These are phyloP conservation scores for Amphichorda felina DNA, from an alignment of 2,329 filamentous ascomycete genomes.

Conservation along the genomic window DNA sequence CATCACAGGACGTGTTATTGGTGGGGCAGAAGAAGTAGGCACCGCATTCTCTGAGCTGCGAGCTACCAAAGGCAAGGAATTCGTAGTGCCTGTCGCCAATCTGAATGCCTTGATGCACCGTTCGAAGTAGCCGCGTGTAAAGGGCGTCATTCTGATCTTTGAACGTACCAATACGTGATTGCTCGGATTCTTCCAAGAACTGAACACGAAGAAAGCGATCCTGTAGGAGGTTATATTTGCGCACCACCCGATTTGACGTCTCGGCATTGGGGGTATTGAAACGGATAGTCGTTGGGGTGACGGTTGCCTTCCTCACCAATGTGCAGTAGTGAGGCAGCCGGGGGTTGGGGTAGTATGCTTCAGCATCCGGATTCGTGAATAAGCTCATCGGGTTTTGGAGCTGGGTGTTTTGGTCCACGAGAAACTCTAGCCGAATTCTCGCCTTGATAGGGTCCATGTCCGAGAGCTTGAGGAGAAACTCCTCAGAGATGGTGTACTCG, in stretches of 20 bases:
- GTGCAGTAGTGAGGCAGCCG: conserved; percentile 62
- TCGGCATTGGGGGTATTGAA: conserved; percentile 71
- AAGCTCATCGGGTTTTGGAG: conserved; percentile 62
- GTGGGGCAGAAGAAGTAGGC: conserved; percentile 85
- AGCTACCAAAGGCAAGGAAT: conserved; percentile 91
- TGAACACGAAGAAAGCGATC: conserved; percentile 84
- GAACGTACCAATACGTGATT: conserved; percentile 43
- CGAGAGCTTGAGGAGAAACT: conserved; percentile 56
- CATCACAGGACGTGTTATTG: conserved; percentile 52
- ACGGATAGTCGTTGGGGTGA: conserved; percentile 78
- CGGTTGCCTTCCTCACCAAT: conserved; percentile 60
- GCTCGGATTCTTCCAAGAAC: conserved; percentile 68
- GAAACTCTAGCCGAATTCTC: conserved; percentile 58
- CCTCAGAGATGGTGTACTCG: conserved; percentile 57
- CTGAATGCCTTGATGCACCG: conserved; percentile 65
- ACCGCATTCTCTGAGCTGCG: conserved; percentile 83
- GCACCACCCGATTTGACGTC: conserved; percentile 75
- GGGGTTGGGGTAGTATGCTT: conserved; percentile 30
- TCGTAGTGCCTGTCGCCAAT: conserved; percentile 76
- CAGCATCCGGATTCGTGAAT: conserved; percentile 44
- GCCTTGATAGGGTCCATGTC: conserved; percentile 34
- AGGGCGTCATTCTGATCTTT: conserved; percentile 53
- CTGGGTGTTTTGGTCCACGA: conserved; percentile 50
- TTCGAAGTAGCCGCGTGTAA: conserved; percentile 61
- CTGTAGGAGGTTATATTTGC: conserved; percentile 53